phyloP scores from a whole-genome alignment of 192 early-diverging fungal species.

The Coemansia sp. region DNA sequence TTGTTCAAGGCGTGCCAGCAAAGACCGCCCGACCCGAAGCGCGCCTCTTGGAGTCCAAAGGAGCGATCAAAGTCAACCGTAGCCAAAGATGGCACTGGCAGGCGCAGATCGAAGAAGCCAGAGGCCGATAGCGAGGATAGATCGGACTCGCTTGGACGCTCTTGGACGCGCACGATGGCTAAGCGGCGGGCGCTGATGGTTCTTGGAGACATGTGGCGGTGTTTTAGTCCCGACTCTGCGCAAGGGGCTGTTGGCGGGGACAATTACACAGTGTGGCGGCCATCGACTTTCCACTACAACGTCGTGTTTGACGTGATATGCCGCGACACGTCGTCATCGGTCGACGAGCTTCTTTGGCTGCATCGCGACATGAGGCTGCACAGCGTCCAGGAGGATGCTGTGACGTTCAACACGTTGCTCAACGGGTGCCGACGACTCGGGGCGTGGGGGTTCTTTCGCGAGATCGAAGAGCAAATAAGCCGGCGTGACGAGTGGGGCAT shows the following conservation, averaged over 20 bases:
- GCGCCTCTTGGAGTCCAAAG: background rate
- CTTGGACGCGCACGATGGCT: slow-evolving; percentile 31
- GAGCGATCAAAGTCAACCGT: background rate
- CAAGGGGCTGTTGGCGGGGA: background rate
- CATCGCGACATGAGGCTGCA: slow-evolving; percentile 36
- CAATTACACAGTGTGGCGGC: slow-evolving; percentile 25
- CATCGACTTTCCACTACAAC: slow-evolving; percentile 39
- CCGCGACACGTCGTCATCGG: slow-evolving; percentile 22
- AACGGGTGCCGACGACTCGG: slow-evolving; percentile 42
- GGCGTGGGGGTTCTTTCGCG: slow-evolving; percentile 32
- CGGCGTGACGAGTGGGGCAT: slow-evolving; percentile 39
- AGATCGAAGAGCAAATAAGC: slow-evolving; percentile 34
- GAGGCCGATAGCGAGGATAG: background rate
- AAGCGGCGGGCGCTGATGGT: slow-evolving; percentile 50
- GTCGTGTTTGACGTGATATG: slow-evolving; percentile 41
- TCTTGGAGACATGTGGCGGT: slow-evolving; percentile 49
- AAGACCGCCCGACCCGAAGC: slow-evolving; percentile 7
- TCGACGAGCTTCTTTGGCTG: slow-evolving; percentile 28
- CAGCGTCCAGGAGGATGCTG: slow-evolving; percentile 34
- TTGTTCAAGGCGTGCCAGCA: slow-evolving; percentile 42
- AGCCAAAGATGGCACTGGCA: background rate
- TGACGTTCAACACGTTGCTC: slow-evolving; percentile 52
- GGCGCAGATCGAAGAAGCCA: background rate
- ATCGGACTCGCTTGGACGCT: background rate
- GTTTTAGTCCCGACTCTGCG: slow-evolving; percentile 12